A percentile compares a stretch with the other conserved stretches of the same genome.
These are phyloP conservation scores for Aspergillus carbonarius DNA, from an alignment of 2,329 filamentous ascomycete genomes.

Conservation along the genomic window DNA sequence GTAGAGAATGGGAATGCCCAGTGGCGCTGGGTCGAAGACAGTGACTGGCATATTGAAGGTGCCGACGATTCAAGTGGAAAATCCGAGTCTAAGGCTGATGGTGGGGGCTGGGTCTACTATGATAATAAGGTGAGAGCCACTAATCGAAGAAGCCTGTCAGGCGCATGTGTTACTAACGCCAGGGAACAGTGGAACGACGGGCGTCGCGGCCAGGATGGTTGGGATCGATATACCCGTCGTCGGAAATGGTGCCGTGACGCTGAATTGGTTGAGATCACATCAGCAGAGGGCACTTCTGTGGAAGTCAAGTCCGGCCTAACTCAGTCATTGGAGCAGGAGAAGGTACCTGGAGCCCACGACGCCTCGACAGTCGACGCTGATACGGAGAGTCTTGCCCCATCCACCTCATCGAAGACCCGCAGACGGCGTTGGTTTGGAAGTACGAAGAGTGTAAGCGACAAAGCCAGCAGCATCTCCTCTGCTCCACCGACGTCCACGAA, in stretches of 20 bases:
- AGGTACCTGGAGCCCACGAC: slow-evolving; percentile 17
- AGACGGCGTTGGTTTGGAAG: slow-evolving; percentile 41
- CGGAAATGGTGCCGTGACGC: slow-evolving; percentile 97
- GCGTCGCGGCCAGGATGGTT: slow-evolving; percentile 79
- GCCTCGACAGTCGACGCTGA: slow-evolving; percentile 24
- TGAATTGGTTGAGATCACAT: slow-evolving; percentile 76
- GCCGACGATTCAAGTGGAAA: slow-evolving; percentile 41
- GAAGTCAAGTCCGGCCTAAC: slow-evolving; percentile 39
- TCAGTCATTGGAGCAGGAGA: slow-evolving; percentile 26
- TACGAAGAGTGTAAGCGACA: slow-evolving; percentile 32
- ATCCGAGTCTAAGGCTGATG: slow-evolving; percentile 48
- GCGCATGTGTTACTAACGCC: neutral
- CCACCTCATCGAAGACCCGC: slow-evolving; percentile 30
- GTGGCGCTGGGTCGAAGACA: slow-evolving; percentile 82
- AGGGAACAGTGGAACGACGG: slow-evolving; percentile 77
- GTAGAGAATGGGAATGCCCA: slow-evolving; percentile 62
- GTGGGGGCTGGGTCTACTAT: slow-evolving; percentile 92
- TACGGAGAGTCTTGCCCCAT: slow-evolving; percentile 28
- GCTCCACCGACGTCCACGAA: slow-evolving; percentile 19
- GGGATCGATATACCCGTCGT: slow-evolving; percentile 89
- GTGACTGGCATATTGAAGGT: slow-evolving; percentile 84
- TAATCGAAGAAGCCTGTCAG: neutral
- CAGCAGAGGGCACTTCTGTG: slow-evolving; percentile 45
- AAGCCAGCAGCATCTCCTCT: slow-evolving; percentile 22
- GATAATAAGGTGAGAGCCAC: slow-evolving; percentile 75